Conservation (phyloP, 2,329 filamentous ascomycete species). For the Basipetospora chlamydospora region DNA sequence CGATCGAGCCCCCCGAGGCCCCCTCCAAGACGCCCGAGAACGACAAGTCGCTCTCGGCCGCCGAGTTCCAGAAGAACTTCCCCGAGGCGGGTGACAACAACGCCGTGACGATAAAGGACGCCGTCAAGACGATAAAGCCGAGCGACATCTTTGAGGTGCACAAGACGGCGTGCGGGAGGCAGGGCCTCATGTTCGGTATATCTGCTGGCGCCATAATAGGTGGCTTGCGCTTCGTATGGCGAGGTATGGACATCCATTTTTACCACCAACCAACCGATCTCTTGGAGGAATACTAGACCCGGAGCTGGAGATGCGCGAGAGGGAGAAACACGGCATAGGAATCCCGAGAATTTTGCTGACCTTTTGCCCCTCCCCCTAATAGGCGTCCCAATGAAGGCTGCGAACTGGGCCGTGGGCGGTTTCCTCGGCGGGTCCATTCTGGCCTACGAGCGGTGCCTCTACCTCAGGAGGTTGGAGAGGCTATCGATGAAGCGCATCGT, state of each 20-base stretch:
- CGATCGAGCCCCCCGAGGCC: slow-evolving; percentile 13
- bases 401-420: slow-evolving; percentile 73
- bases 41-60: slow-evolving; percentile 3
- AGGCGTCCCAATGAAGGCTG: slow-evolving; percentile 44
- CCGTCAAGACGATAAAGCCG: slow-evolving; percentile 49
- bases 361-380: not conserved
- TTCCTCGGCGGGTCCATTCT: slow-evolving; percentile 57
- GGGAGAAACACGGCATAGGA: too few species aligned
- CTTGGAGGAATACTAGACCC: too few species aligned
- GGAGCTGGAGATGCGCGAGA: too few species aligned
- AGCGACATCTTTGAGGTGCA: slow-evolving; percentile 60
- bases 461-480: slow-evolving; percentile 57
- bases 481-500: slow-evolving; percentile 75
- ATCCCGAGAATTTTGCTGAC: too few species aligned
- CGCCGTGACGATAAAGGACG: slow-evolving; percentile 31
- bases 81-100: slow-evolving; percentile 9
- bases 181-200: slow-evolving; percentile 73
- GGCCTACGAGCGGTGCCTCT: slow-evolving; percentile 76
- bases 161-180: slow-evolving; percentile 69
- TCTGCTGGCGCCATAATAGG: slow-evolving; percentile 64
- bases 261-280: not conserved
- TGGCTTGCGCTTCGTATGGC: slow-evolving; percentile 56
- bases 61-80: slow-evolving; percentile 11
- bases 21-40: not conserved
- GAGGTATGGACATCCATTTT: slow-evolving; percentile 39